Percentiles rank a stretch among this genome's conserved stretches.
These are phyloP conservation scores for Floccularia luteovirens DNA, from an alignment of 768 basidiomycete genomes.

Conservation along the genomic window DNA sequence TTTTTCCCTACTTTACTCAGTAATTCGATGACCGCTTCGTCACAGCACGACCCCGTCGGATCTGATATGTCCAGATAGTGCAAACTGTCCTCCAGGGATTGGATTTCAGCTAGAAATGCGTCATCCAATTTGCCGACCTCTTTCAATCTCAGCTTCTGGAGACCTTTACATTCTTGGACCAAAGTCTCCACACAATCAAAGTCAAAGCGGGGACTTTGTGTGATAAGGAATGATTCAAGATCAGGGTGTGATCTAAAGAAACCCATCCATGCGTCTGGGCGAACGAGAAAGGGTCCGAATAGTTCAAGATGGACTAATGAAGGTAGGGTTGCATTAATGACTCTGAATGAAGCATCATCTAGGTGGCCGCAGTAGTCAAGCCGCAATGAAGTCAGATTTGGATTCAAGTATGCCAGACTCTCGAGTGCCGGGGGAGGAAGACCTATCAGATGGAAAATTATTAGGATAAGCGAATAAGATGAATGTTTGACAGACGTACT, in stretches of 20 bases:
- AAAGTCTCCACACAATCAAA: conserved; percentile 55
- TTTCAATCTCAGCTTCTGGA: conserved; percentile 70
- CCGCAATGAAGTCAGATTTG: conserved; percentile 69
- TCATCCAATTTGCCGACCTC: conserved; percentile 72
- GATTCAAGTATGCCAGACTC: conserved; percentile 74
- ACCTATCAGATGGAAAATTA: conserved; percentile 30
- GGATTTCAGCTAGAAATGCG: conserved; percentile 49
- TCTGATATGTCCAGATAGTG: conserved; percentile 64
- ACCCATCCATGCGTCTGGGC: conserved; percentile 58
- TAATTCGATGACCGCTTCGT: conserved; percentile 48
- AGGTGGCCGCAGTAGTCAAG: conserved; percentile 87
- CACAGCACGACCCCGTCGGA: conserved; percentile 45
- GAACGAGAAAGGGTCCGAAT: conserved; percentile 83
- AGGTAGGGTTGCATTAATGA: conserved; percentile 59
- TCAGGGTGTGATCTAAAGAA: conserved; percentile 63
- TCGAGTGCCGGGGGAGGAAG: conserved; percentile 60
- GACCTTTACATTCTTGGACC: conserved; percentile 36
- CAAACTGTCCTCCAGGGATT: conserved; percentile 30
- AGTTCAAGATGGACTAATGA: conserved; percentile 69
- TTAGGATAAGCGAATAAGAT: conserved; percentile 2
- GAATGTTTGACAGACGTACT: conserved; percentile 37
- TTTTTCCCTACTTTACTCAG: conserved; percentile 44
- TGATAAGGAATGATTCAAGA: conserved; percentile 71
- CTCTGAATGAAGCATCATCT: conserved; percentile 46
- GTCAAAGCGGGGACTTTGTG: conserved; percentile 84